Evolutionary conservation across 495 filamentous ascomycete genomes (phyloP).

Genomic region (Glutinoglossum americanum): DNA sequence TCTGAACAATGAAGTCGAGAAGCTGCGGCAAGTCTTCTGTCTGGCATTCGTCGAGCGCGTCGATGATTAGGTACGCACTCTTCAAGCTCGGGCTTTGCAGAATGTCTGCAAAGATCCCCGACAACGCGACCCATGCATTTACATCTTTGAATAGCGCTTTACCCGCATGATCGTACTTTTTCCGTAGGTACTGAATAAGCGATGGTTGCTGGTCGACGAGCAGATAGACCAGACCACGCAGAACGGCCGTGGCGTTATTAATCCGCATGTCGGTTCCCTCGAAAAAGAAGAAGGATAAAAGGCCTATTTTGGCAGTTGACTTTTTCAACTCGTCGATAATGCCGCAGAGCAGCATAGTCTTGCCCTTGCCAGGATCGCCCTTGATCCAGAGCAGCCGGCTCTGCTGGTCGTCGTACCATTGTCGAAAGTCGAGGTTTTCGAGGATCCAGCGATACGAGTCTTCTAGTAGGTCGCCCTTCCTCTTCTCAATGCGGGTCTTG

Average conservation of each 20-base stretch:
- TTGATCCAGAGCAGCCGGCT: constrained; percentile 25
- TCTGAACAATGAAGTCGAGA: constrained; percentile 15
- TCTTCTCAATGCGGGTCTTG: constrained; percentile 18
- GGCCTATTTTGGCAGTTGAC: constrained; percentile 4
- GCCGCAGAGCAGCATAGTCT: constrained; percentile 22
- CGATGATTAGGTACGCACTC: constrained; percentile 18
- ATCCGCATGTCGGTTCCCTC: constrained; percentile 16
- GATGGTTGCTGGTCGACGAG: constrained; percentile 17
- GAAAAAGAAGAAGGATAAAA: constrained; percentile 27
- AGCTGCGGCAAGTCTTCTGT: constrained; percentile 12
- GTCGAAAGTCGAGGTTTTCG: constrained; percentile 16
- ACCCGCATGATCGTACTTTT: constrained; percentile 13
- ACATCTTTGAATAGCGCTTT: constrained; percentile 15
- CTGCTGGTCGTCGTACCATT: constrained; percentile 14
- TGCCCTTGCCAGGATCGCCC: constrained; percentile 13
- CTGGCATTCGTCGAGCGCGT: constrained; percentile 28
- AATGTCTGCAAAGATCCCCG: constrained; percentile 14
- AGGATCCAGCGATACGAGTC: constrained; percentile 25
- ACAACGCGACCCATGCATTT: constrained; percentile 14
- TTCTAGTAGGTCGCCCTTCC: constrained; percentile 20
- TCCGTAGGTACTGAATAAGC: constrained; percentile 15
- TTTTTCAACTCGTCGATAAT: constrained; percentile 20
- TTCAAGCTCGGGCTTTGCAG: constrained; percentile 13
- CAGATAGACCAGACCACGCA: constrained; percentile 17
- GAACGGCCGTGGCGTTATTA: constrained; percentile 16